Percentiles rank a stretch among this genome's conserved stretches.
Evolutionary conservation across 192 early-diverging fungal species (phyloP).

Genomic region (Podila epigama): DNA sequence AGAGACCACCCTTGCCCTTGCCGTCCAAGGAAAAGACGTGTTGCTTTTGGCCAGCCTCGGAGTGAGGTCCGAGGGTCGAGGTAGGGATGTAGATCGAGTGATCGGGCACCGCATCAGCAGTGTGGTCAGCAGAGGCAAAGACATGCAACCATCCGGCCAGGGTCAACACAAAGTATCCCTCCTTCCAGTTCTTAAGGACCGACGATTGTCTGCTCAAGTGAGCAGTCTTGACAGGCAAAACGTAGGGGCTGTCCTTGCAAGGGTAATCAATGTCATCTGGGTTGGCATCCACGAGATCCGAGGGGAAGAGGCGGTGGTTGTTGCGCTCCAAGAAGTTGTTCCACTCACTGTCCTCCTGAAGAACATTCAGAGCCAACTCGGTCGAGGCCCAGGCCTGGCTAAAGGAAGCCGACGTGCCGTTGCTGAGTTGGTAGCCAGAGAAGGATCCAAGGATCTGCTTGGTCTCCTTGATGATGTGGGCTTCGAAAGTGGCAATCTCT

Average conservation of each 20-base stretch:
- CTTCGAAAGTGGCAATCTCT: constrained; percentile 33
- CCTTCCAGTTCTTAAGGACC: constrained; percentile 52
- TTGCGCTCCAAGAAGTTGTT: constrained; percentile 36
- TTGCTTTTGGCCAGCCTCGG: constrained; percentile 23
- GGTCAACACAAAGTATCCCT: constrained; percentile 55
- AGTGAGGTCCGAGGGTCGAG: constrained; percentile 23
- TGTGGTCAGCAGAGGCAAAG: constrained; percentile 24
- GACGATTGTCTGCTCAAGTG: constrained; percentile 47
- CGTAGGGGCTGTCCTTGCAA: constrained; percentile 45
- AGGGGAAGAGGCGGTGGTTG: constrained; percentile 42
- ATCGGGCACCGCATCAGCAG: constrained; percentile 37
- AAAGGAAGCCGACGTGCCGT: constrained; percentile 8
- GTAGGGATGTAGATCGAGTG: constrained; percentile 54
- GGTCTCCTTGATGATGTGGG: constrained; percentile 29
- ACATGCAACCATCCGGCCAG: constrained; percentile 54
- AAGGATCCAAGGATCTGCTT: constrained; percentile 38
- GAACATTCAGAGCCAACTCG: constrained; percentile 35
- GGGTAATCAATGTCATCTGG: constrained; percentile 51
- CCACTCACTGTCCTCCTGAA: constrained; percentile 55
- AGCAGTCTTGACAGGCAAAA: constrained; percentile 48
- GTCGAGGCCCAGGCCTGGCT: constrained; percentile 30
- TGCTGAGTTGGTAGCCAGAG: constrained; percentile 29
- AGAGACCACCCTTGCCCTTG: constrained; percentile 31
- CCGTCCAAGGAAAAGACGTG: constrained; percentile 42
- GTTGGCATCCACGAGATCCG: constrained; percentile 51